Evolutionary conservation across 352 stramenopile species (phyloP).

Genomic region (Aphanomyces astaci): DNA sequence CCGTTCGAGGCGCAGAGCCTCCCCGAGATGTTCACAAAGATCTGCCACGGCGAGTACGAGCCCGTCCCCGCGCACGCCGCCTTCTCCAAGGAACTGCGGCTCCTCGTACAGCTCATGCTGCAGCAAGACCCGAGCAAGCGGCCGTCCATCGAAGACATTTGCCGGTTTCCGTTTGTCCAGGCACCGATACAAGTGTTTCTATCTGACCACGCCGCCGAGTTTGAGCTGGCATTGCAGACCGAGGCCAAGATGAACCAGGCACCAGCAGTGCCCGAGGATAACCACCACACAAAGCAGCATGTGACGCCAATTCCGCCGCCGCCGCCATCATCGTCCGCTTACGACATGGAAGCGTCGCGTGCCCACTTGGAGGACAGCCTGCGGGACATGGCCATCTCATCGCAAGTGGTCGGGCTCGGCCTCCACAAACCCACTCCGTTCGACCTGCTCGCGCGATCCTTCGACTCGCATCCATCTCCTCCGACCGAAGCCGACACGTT

Average conservation of each 20-base stretch:
- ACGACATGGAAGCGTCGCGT: background rate
- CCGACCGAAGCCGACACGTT: background rate
- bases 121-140: conserved; percentile 80
- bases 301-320: background rate
- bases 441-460: background rate
- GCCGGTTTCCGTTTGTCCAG: conserved; percentile 80
- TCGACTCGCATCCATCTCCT: background rate
- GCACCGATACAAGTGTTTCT: conserved; percentile 76
- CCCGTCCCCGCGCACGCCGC: conserved; percentile 55
- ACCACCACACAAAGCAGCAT: background rate
- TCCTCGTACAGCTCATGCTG: conserved; percentile 83
- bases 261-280: conserved; percentile 25
- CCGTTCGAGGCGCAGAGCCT: conserved; percentile 78
- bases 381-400: conserved; percentile 17
- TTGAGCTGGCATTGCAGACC: conserved; percentile 76
- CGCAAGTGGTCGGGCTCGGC: conserved; percentile 16
- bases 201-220: conserved; percentile 76
- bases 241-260: conserved; percentile 83
- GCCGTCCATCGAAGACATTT: conserved; percentile 85
- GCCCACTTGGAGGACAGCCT: conserved; percentile 16
- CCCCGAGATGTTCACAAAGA: conserved; percentile 82
- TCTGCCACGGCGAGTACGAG: conserved; percentile 80
- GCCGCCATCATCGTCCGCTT: background rate
- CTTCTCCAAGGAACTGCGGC: conserved; percentile 70
- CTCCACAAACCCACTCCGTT: conserved; percentile 6